These are phyloP conservation scores for Exidia glandulosa DNA, from an alignment of 768 basidiomycete genomes.

Conservation along the genomic window DNA sequence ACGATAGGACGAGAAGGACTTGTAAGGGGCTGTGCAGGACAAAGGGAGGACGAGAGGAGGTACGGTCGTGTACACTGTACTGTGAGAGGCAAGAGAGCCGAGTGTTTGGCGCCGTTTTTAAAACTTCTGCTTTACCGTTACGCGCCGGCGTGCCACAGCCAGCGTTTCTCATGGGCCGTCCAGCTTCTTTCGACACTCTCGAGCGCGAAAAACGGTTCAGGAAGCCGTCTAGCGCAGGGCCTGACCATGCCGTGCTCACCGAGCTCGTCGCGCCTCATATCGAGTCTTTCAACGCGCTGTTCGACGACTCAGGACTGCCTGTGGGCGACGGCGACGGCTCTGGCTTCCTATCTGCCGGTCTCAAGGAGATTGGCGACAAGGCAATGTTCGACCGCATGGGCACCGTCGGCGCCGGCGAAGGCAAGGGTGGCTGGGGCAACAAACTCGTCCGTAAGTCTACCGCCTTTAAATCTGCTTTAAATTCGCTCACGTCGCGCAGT, in stretches of 20 bases:
- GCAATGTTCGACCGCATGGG: constrained; percentile 84
- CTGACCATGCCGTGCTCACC: constrained; percentile 72
- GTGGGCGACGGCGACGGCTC: constrained; percentile 63
- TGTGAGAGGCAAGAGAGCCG: too few species aligned
- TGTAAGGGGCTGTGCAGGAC: too few species aligned
- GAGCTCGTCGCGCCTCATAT: constrained; percentile 91
- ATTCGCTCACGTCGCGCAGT: constrained; percentile 35
- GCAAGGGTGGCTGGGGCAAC: constrained; percentile 61
- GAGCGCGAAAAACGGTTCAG: constrained; percentile 67
- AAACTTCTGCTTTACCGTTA: too few species aligned
- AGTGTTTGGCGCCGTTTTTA: too few species aligned
- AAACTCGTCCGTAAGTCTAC: constrained; percentile 61
- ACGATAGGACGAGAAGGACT: too few species aligned
- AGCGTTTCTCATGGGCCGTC: neutral
- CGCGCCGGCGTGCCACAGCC: too few species aligned
- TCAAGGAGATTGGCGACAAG: constrained; percentile 80
- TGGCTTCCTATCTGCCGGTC: constrained; percentile 65
- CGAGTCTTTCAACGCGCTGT: constrained; percentile 92
- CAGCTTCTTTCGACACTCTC: constrained; percentile 57
- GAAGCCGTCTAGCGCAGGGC: constrained; percentile 56
- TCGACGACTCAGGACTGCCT: constrained; percentile 82
- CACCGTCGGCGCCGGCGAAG: constrained; percentile 39
- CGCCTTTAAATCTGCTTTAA: neutral
- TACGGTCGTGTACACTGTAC: too few species aligned
- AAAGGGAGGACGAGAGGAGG: too few species aligned